A percentile compares a stretch with the other conserved stretches of the same genome.
Evolutionary conservation across 2,329 filamentous ascomycete genomes (phyloP).

Genomic region (Drechslerella coelobrocha): DNA sequence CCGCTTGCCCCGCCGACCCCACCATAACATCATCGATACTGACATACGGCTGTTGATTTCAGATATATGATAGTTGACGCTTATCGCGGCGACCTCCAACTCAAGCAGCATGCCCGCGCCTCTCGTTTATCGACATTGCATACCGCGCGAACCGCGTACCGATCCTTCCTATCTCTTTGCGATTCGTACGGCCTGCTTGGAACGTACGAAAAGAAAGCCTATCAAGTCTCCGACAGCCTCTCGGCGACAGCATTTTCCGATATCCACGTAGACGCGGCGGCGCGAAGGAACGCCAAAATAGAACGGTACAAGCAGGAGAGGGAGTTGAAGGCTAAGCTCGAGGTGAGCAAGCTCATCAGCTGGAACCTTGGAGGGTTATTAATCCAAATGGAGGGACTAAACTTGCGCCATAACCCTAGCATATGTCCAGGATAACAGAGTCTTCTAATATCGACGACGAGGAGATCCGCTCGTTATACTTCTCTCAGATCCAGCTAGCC

Average conservation of each 20-base stretch:
- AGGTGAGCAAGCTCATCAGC: constrained; percentile 61
- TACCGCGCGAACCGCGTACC: constrained; percentile 73
- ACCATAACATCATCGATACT: background rate
- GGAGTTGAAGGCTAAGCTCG: constrained; percentile 80
- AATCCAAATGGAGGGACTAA: too few species aligned
- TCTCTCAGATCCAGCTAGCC: constrained; percentile 75
- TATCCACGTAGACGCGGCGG: constrained; percentile 64
- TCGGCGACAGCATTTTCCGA: constrained; percentile 33
- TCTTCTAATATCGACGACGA: constrained; percentile 78
- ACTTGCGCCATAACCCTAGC: too few species aligned
- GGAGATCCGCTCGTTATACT: constrained; percentile 76
- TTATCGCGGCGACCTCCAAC: constrained; percentile 78
- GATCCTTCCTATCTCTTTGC: constrained; percentile 76
- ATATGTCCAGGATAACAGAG: constrained; percentile 22
- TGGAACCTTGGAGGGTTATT: background rate
- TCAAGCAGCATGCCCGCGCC: constrained; percentile 65
- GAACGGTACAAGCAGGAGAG: constrained; percentile 84
- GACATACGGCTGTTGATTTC: constrained; percentile 51
- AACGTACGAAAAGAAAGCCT: constrained; percentile 70
- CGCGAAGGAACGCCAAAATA: constrained; percentile 82
- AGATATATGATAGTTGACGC: constrained; percentile 79
- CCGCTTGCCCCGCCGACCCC: constrained; percentile 53
- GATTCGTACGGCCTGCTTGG: constrained; percentile 79
- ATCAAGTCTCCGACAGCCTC: constrained; percentile 55
- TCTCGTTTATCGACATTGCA: constrained; percentile 68